A percentile compares a stretch with the other conserved stretches of the same genome.
These are phyloP conservation scores for Fusarium sp. DNA, from an alignment of 2,329 filamentous ascomycete species.

Conservation along the genomic window DNA sequence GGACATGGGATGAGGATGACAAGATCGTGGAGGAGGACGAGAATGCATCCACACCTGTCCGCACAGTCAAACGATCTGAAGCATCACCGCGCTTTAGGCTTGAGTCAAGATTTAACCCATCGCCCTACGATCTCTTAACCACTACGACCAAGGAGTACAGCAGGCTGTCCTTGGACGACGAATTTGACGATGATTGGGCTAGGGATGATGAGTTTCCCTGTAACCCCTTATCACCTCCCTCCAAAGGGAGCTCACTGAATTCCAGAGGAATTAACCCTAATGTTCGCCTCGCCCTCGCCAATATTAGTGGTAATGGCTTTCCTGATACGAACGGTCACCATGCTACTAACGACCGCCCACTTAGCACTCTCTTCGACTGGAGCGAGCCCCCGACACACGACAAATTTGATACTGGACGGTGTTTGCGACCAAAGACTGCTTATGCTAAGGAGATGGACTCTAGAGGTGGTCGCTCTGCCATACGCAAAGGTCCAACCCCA, in stretches of 20 bases:
- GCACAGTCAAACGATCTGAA: slow-evolving; percentile 46
- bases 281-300: slow-evolving; percentile 62
- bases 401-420: slow-evolving; percentile 65
- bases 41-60: slow-evolving; percentile 60
- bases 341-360: slow-evolving; percentile 54
- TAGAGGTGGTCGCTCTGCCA: slow-evolving; percentile 72
- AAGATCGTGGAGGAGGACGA: slow-evolving; percentile 72
- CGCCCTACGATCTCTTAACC: slow-evolving; percentile 46
- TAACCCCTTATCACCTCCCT: slow-evolving; percentile 66
- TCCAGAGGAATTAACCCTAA: slow-evolving; percentile 61
- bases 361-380: slow-evolving; percentile 82
- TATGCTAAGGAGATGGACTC: slow-evolving; percentile 76
- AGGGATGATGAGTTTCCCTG: slow-evolving; percentile 60
- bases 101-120: slow-evolving; percentile 44
- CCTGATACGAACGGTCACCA: slow-evolving; percentile 42
- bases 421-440: slow-evolving; percentile 75
- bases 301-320: slow-evolving; percentile 58
- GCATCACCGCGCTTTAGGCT: slow-evolving; percentile 42
- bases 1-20: slow-evolving; percentile 62
- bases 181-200: slow-evolving; percentile 71
- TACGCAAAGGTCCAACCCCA: slow-evolving; percentile 72
- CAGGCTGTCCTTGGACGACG: slow-evolving; percentile 66
- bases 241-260: slow-evolving; percentile 59
- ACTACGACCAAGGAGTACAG: slow-evolving; percentile 52
- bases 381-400: slow-evolving; percentile 71